A percentile compares a stretch with the other conserved stretches of the same genome.
These are phyloP conservation scores for Myochromella boudieri DNA, from an alignment of 768 basidiomycete species.

Conservation along the genomic window DNA sequence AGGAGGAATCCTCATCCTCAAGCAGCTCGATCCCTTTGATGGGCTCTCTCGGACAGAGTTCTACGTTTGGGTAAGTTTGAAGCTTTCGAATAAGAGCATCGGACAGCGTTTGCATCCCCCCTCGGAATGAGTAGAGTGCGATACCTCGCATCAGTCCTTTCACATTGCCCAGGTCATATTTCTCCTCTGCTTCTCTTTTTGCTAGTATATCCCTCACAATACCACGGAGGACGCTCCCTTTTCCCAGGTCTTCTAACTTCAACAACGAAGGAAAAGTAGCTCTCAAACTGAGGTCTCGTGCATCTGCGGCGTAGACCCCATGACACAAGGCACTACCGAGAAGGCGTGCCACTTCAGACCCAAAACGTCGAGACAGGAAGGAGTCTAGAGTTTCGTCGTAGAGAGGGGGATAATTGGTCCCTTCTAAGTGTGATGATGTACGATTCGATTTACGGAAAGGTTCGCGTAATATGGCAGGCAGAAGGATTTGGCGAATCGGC, in stretches of 20 bases:
- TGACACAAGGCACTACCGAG: conserved; percentile 85
- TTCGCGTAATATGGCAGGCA: conserved; percentile 59
- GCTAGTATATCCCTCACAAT: conserved; percentile 32
- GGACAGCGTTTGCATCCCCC: conserved; percentile 73
- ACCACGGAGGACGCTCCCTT: conserved; percentile 71
- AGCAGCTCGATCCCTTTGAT: conserved; percentile 34
- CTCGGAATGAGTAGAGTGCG: conserved; percentile 79
- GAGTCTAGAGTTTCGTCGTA: conserved; percentile 80
- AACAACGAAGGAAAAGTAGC: conserved; percentile 77
- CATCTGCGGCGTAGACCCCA: conserved; percentile 91
- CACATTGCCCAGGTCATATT: conserved; percentile 53
- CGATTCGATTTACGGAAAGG: conserved; percentile 50
- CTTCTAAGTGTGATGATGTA: not conserved
- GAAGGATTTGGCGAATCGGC: conserved; percentile 41
- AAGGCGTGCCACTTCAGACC: conserved; percentile 64
- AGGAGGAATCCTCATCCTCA: conserved; percentile 27
- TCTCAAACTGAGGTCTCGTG: conserved; percentile 69
- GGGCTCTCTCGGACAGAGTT: conserved; percentile 45
- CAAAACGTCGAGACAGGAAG: conserved; percentile 76
- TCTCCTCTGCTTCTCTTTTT: conserved; percentile 15
- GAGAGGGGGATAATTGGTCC: not conserved
- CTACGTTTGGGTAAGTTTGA: conserved; percentile 51
- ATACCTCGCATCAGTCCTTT: conserved; percentile 48
- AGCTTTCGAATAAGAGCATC: conserved; percentile 52
- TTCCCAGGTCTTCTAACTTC: conserved; percentile 64